These are phyloP conservation scores for Mimosa bimucronata DNA, from an alignment of 306 rosid genomes.

Conservation along the genomic window DNA sequence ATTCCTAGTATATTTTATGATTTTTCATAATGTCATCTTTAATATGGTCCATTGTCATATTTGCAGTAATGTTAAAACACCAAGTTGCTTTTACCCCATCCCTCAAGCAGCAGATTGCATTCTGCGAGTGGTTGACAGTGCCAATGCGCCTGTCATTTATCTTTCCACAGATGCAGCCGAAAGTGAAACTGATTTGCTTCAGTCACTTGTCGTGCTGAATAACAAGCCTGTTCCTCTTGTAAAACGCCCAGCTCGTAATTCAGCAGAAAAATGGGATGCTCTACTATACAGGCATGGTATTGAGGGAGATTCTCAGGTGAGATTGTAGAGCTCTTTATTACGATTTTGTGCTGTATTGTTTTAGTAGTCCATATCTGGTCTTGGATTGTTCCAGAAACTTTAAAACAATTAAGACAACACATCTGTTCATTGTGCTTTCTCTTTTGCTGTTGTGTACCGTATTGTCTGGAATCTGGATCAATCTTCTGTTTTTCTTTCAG, in stretches of 20 bases:
- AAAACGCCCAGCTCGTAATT: constrained; percentile 78
- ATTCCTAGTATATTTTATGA: neutral
- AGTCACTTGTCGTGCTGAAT: constrained; percentile 73
- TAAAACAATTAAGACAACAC: neutral
- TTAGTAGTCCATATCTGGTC: constrained; percentile 1
- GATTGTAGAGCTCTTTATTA: constrained; percentile 34
- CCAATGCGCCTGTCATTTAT: constrained; percentile 69
- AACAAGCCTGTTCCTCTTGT: constrained; percentile 83
- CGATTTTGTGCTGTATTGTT: constrained; percentile 12
- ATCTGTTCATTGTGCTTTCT: neutral
- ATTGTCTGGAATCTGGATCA: neutral
- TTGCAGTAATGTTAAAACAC: constrained; percentile 77
- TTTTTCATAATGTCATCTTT: constrained; percentile 18
- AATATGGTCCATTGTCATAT: constrained; percentile 39
- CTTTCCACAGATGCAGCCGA: constrained; percentile 97
- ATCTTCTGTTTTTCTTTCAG: neutral
- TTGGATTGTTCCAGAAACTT: constrained; percentile 13
- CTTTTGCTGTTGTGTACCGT: neutral
- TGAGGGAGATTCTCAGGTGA: constrained; percentile 82
- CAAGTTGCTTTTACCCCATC: constrained; percentile 95
- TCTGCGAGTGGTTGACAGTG: constrained; percentile 64
- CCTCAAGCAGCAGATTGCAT: constrained; percentile 98
- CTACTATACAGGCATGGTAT: constrained; percentile 78
- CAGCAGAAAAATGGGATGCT: constrained; percentile 99
- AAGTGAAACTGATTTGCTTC: constrained; percentile 84